Percentiles rank a stretch among this genome's conserved stretches.
phyloP scores from a whole-genome alignment of 768 basidiomycete species.

The Trichaptum fuscoviolaceum region DNA sequence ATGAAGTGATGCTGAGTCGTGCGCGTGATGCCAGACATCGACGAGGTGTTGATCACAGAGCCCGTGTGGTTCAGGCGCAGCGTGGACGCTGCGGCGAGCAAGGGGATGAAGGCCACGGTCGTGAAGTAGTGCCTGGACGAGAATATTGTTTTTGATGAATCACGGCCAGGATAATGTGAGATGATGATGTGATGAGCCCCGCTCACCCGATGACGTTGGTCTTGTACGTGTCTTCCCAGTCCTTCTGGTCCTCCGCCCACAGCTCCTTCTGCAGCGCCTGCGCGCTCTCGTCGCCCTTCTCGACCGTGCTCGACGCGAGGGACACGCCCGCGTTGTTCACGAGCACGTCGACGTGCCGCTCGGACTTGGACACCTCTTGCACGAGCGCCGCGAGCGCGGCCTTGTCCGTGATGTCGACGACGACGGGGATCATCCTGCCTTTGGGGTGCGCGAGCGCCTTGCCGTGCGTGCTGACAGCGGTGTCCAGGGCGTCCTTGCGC shows the following conservation, averaged over 20 bases:
- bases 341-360: slow-evolving; percentile 27
- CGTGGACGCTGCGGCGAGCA: slow-evolving; percentile 32
- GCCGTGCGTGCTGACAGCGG: slow-evolving; percentile 18
- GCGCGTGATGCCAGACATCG: slow-evolving; percentile 36
- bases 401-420: slow-evolving; percentile 25
- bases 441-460: slow-evolving; percentile 20
- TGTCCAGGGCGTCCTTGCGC: slow-evolving; percentile 7
- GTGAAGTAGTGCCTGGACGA: slow-evolving; percentile 35
- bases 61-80: slow-evolving; percentile 24
- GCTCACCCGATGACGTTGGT: slow-evolving; percentile 29
- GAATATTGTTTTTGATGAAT: not conserved
- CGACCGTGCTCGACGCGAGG: slow-evolving; percentile 17
- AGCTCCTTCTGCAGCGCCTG: slow-evolving; percentile 23
- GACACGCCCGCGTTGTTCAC: slow-evolving; percentile 29
- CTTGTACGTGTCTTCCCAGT: slow-evolving; percentile 27
- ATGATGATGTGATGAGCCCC: not conserved
- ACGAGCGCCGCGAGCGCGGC: slow-evolving; percentile 22
- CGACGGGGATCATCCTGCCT: slow-evolving; percentile 25
- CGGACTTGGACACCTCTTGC: slow-evolving; percentile 19
- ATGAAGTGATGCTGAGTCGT: slow-evolving; percentile 38
- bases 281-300: slow-evolving; percentile 25
- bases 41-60: slow-evolving; percentile 37
- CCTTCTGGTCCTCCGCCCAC: slow-evolving; percentile 23
- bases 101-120: slow-evolving; percentile 39
- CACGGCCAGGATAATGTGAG: not conserved